These are phyloP conservation scores for Clausena lansium DNA, from an alignment of 345 rosid genomes.

Conservation along the genomic window DNA sequence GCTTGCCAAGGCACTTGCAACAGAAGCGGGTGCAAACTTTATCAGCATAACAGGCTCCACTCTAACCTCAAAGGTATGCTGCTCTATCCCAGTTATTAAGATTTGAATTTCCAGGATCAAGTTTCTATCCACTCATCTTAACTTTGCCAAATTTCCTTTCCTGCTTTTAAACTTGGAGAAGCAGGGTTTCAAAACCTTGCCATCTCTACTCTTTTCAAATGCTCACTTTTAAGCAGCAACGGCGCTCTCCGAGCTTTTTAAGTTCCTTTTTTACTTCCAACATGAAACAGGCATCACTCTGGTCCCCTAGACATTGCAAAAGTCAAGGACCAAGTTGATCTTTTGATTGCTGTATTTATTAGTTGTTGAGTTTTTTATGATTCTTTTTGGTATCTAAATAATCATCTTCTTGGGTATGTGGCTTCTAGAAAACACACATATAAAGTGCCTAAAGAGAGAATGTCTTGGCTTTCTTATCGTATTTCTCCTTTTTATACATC, in stretches of 20 bases:
- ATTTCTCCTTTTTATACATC: not conserved
- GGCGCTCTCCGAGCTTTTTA: not conserved
- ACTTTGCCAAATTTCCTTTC: constrained; percentile 2
- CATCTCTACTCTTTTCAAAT: not conserved
- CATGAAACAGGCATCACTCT: not conserved
- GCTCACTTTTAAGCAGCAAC: not conserved
- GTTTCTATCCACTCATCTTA: not conserved
- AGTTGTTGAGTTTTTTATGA: not conserved
- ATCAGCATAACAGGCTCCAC: constrained; percentile 97
- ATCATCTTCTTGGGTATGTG: not conserved
- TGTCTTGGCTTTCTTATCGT: not conserved
- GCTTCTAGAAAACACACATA: not conserved
- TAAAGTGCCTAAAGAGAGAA: not conserved
- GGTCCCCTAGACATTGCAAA: not conserved
- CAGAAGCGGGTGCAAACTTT: constrained; percentile 97
- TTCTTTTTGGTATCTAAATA: not conserved
- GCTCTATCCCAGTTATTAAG: not conserved
- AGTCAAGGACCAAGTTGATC: not conserved
- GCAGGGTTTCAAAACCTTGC: not conserved
- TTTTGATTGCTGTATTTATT: not conserved
- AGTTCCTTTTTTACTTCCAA: not conserved
- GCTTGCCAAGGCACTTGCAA: constrained; percentile 95
- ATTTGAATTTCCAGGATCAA: not conserved
- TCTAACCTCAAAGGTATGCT: constrained; percentile 88
- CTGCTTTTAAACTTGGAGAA: not conserved